Evolutionary conservation across 2,329 filamentous ascomycete species (phyloP), one percentile per base, ranked within the genome.

Genomic region (Atkinsonella hypoxylon): DNA sequence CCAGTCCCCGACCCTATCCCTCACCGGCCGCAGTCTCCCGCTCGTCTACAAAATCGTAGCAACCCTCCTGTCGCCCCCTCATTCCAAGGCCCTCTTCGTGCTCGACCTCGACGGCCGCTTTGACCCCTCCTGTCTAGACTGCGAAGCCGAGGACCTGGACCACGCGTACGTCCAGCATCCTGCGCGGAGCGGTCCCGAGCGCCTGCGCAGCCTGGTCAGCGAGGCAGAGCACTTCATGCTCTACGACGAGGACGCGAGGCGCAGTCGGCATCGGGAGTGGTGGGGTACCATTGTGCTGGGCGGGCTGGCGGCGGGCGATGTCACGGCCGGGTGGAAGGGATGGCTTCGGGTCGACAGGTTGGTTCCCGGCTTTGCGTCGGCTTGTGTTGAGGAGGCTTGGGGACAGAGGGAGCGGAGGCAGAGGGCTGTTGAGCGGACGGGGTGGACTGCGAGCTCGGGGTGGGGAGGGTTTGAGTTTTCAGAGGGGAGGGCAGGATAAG

Each of bases 281-380:
- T 81, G 78, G 78, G 78, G 78, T n/a, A 78, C 75, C 2, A 57
- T 81, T 26, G 70, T 81, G 5, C 56, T 80, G 39, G 75, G 74
- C 10, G 70, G 69, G 0, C 55, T 61, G 30, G 62, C 62, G 5
- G 62, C 63, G 1, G 65, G 67, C 18, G 58, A 67, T 47, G 53
- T 67, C 41, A 57, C 61, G 47, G 56, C 61, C 12, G 62, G 59
- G 26, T 69, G 66, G 66, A 68, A 62, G 53, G 78, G 78, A 10
- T 81, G 78, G 78, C 57, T 80, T 50, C 67, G 70, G 11, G 70
- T 80, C 6, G 71, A 76, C 47, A 63, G 72, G 20, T 68, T 66
- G 32, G 65, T 73, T 0, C 56, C 58, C 18, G 65, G 64, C 1
- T 77, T 75, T 53, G 58, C 62, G 1, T 51, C 58, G 4, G 68